A percentile compares a stretch with the other conserved stretches of the same genome.
These are phyloP conservation scores for Puccinia horiana DNA, from an alignment of 1,284 basidiomycete genomes.

Conservation along the genomic window DNA sequence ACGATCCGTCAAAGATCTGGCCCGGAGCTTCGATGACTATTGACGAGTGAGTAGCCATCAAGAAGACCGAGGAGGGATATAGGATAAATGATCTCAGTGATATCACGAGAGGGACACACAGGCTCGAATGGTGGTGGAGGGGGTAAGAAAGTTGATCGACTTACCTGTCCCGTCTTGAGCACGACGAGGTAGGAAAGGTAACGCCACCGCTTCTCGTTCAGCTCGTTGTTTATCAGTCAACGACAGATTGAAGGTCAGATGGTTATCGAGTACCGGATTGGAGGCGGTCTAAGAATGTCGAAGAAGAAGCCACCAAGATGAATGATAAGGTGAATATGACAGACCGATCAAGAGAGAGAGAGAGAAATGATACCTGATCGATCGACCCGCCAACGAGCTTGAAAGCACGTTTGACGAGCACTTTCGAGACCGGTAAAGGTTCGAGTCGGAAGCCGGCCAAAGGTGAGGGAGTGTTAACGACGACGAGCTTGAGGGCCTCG, in stretches of 20 bases:
- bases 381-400: neutral
- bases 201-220: constrained; percentile 28
- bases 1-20: constrained; percentile 45
- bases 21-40: constrained; percentile 45
- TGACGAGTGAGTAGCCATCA: neutral
- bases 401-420: constrained; percentile 1
- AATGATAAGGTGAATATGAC: no score
- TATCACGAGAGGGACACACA: neutral
- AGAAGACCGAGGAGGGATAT: neutral
- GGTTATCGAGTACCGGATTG: neutral
- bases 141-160: neutral
- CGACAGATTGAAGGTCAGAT: constrained; percentile 44
- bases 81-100: constrained; percentile 2
- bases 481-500: constrained; percentile 9
- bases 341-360: neutral
- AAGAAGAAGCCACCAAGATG: neutral
- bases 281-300: neutral
- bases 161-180: constrained; percentile 27
- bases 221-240: constrained; percentile 45
- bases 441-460: neutral
- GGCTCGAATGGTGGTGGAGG: neutral
- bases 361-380: constrained; percentile 9
- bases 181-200: constrained; percentile 38
- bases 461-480: neutral
- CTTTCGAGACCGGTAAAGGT: neutral